phyloP scores from a whole-genome alignment of 805 yeast genomes.

The Clavispora vitiphila region DNA sequence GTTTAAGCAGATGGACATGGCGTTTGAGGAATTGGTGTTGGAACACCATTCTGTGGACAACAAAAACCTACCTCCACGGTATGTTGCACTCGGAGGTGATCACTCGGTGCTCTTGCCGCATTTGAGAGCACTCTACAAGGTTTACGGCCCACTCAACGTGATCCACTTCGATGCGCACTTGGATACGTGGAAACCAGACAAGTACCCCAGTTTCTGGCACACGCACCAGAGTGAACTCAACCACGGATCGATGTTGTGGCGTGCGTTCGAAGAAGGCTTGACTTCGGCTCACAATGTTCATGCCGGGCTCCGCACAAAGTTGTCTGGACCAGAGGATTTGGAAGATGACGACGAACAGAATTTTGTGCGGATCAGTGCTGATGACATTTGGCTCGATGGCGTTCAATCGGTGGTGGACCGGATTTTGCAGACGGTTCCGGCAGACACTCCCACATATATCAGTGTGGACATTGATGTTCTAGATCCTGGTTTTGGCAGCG shows the following conservation, averaged over 20 bases:
- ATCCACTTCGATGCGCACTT: conserved; percentile 84
- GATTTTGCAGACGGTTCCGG: conserved; percentile 52
- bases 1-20: conserved; percentile 49
- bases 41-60: conserved; percentile 23
- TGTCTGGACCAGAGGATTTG: conserved; percentile 55
- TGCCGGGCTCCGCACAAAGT: conserved; percentile 71
- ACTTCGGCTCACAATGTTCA: conserved; percentile 58
- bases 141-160: conserved; percentile 65
- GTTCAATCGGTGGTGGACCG: conserved; percentile 50
- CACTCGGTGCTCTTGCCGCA: conserved; percentile 74
- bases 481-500: conserved; percentile 55
- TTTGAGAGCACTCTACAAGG: conserved; percentile 53
- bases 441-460: conserved; percentile 64
- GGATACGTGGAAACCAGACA: conserved; percentile 75
- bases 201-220: conserved; percentile 61
- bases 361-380: conserved; percentile 65
- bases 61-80: conserved; percentile 40
- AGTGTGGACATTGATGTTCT: conserved; percentile 71
- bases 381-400: conserved; percentile 69
- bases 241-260: conserved; percentile 86
- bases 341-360: conserved; percentile 64
- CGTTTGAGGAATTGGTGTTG: conserved; percentile 52
- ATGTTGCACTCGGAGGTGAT: conserved; percentile 77
- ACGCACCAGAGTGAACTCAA: conserved; percentile 58
- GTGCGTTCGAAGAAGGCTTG: conserved; percentile 68